Conservation (phyloP, 768 basidiomycete species). For the Pulveroboletus sp. region DNA sequence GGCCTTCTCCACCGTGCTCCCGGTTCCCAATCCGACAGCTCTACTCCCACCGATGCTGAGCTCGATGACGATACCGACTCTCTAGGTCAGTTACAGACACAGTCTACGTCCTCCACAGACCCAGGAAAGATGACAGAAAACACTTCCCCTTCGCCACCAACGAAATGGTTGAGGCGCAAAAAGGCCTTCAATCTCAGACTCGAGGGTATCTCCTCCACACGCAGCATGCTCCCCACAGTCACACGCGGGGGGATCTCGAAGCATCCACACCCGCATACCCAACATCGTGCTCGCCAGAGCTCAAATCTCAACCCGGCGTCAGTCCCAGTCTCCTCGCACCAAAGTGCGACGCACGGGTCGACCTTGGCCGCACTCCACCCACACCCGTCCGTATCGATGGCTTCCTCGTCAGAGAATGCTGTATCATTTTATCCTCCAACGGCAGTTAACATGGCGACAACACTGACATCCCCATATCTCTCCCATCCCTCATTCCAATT, state of each 20-base stretch:
- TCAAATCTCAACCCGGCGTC: slow-evolving; percentile 30
- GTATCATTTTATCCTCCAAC: slow-evolving; percentile 29
- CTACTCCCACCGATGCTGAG: slow-evolving; percentile 6
- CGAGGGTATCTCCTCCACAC: slow-evolving; percentile 37
- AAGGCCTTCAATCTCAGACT: slow-evolving; percentile 51
- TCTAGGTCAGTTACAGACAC: slow-evolving; percentile 11
- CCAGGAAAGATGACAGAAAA: slow-evolving; percentile 30
- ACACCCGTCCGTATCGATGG: slow-evolving; percentile 12
- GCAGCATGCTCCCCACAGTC: slow-evolving; percentile 15
- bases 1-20: slow-evolving; percentile 28
- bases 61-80: slow-evolving; percentile 21
- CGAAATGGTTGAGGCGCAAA: slow-evolving; percentile 53
- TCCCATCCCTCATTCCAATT: slow-evolving; percentile 29
- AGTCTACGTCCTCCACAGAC: slow-evolving; percentile 20
- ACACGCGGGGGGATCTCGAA: slow-evolving; percentile 26
- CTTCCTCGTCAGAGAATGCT: slow-evolving; percentile 12
- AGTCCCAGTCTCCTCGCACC: slow-evolving; percentile 18
- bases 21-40: slow-evolving; percentile 4
- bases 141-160: slow-evolving; percentile 23
- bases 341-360: slow-evolving; percentile 10
- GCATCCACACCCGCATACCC: slow-evolving; percentile 21
- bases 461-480: slow-evolving; percentile 31
- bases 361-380: slow-evolving; percentile 13
- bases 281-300: slow-evolving; percentile 28
- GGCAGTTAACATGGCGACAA: slow-evolving; percentile 27